Evolutionary conservation across 2,329 filamentous ascomycete genomes (phyloP).

Genomic region (Nemania sp.): DNA sequence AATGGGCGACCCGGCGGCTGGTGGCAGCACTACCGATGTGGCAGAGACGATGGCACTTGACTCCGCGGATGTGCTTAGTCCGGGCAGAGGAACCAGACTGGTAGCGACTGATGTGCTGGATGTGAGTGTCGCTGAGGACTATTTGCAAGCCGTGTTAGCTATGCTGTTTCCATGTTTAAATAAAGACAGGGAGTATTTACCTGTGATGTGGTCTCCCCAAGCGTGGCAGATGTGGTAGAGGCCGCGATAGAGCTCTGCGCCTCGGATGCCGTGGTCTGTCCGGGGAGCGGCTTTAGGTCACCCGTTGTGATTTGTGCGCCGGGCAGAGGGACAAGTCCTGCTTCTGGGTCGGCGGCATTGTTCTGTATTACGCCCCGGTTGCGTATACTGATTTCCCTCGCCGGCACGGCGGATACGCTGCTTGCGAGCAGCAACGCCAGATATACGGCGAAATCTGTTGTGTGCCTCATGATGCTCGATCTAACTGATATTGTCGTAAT

Average conservation of each 20-base stretch:
- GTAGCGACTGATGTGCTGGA: conserved; percentile 11
- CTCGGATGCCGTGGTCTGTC: not conserved
- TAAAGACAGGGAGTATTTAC: not conserved
- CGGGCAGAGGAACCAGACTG: not conserved
- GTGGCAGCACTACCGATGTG: no score
- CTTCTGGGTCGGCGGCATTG: not conserved
- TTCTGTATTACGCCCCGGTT: no score
- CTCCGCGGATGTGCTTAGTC: not conserved
- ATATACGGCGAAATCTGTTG: conserved; percentile 19
- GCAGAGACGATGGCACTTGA: not conserved
- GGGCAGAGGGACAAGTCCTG: conserved; percentile 25
- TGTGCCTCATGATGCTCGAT: conserved; percentile 28
- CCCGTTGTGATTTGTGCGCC: conserved; percentile 30
- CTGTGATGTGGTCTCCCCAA: conserved; percentile 12
- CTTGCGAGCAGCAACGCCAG: conserved; percentile 25
- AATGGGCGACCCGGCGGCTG: no score
- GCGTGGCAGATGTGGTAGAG: not conserved
- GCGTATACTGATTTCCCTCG: conserved; percentile 9
- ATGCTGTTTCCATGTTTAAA: no score
- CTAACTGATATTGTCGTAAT: not conserved
- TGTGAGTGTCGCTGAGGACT: conserved; percentile 1
- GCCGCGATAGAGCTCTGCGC: conserved; percentile 11
- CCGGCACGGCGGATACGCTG: conserved; percentile 26
- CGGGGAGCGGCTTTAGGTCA: conserved; percentile 28
- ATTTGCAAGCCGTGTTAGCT: conserved; percentile 8